Evolutionary conservation across 2,329 filamentous ascomycete species (phyloP), one percentile per base, ranked within the genome.

Genomic region (Hansfordia pulvinata): DNA sequence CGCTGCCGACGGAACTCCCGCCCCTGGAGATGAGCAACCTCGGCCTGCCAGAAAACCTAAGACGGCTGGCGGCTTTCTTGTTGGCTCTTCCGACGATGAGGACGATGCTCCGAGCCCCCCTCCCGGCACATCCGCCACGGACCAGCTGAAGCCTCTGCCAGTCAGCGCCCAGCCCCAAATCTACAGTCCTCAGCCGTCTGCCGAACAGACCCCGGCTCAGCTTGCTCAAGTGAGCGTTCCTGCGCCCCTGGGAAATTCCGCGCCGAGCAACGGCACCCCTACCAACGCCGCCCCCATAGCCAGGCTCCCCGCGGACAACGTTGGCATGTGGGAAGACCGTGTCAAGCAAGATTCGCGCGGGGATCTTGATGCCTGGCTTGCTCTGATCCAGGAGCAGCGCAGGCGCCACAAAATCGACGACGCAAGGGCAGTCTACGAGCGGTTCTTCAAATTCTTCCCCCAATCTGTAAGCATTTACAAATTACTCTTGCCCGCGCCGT

Each of bases 301-400:
- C 32, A 42, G 46, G 44, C 34, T 47, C 27, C 72, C 78, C 30
- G 69, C 77, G 54, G 80, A 93, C 54, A 70, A 69, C 37, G 65
- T 88, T 41, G 75, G 78, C 31, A 70, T 86, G 32, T 64, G 96
- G 44, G 88, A 98, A 59, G 82, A 90, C 50, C 76, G 88, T 46
- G 79, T 96, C 50, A 77, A 79, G 48, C 82, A 94, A 45, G 90
- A 98, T 47, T 82, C 88, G 10, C 80, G 84, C 42, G 90, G 88
- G 44, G 86, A 94, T 42, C 72, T 90, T 53, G 81, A 90, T 49
- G 84, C 88, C 17, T 98, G 90, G 90, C 59, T 92, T 42, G 69
- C 71, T 37, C 64, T 98, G 47, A 88, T 98, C 47, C 69, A 71
- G 38, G 84, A 94, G 48, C 73, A 93, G 51, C 78, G 78, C 40